Evolutionary conservation across 2,329 filamentous ascomycete genomes (phyloP).

Genomic region (Seiridium unicorne): DNA sequence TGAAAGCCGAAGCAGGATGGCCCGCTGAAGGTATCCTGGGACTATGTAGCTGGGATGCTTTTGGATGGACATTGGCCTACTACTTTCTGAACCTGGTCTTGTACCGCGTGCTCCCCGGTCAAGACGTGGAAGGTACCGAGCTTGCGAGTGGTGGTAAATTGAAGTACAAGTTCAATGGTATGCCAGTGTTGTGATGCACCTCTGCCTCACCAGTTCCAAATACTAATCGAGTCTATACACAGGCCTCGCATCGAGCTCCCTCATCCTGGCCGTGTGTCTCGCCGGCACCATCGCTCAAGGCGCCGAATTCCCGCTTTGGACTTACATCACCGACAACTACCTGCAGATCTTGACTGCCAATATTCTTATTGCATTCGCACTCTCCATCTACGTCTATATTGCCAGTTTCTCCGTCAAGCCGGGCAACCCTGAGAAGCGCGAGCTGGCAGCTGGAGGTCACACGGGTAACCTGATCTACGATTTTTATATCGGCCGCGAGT

Average conservation of each 20-base stretch:
- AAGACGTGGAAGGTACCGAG: constrained; percentile 67
- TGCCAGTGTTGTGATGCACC: neutral
- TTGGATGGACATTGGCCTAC: constrained; percentile 72
- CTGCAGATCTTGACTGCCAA: constrained; percentile 81
- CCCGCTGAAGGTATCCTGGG: constrained; percentile 67
- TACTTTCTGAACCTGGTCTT: constrained; percentile 74
- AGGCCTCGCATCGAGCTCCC: constrained; percentile 75
- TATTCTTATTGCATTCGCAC: constrained; percentile 68
- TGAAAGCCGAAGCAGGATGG: constrained; percentile 84
- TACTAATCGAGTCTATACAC: constrained; percentile 13
- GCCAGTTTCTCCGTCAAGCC: constrained; percentile 78
- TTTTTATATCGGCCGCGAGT: constrained; percentile 94
- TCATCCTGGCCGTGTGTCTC: constrained; percentile 68
- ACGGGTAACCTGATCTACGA: constrained; percentile 88
- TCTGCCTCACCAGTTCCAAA: neutral
- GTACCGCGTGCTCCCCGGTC: constrained; percentile 74
- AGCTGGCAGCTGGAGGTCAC: constrained; percentile 79
- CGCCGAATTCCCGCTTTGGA: constrained; percentile 83
- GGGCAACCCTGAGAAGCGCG: constrained; percentile 69
- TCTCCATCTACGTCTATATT: constrained; percentile 79
- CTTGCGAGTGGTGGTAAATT: constrained; percentile 70
- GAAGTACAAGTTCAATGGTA: constrained; percentile 60
- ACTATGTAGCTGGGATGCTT: constrained; percentile 67
- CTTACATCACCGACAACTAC: constrained; percentile 90
- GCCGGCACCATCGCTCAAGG: constrained; percentile 77